These are phyloP conservation scores for Fraxinus latifolia DNA, from an alignment of 305 asterid genomes.

Conservation along the genomic window DNA sequence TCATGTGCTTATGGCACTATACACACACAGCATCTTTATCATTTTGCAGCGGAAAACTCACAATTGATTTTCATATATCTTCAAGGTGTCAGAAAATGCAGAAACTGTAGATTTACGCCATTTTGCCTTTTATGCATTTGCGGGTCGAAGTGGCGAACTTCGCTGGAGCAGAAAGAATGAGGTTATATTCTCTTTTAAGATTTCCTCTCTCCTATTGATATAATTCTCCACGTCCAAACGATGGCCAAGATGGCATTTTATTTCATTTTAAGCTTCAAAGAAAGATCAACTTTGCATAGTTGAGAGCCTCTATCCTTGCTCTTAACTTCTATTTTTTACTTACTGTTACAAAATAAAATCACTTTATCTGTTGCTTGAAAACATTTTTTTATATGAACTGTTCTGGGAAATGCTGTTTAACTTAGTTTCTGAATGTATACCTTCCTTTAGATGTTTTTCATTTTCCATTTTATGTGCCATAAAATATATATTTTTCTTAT, in stretches of 20 bases:
- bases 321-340: background rate
- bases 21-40: background rate
- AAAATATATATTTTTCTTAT: background rate
- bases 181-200: conserved; percentile 34
- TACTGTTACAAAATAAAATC: background rate
- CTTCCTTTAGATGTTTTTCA: background rate
- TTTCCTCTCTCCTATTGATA: conserved; percentile 21
- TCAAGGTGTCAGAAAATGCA: conserved; percentile 65
- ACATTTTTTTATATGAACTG: background rate
- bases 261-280: background rate
- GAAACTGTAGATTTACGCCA: conserved; percentile 77
- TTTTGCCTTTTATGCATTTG: conserved; percentile 90
- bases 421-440: background rate
- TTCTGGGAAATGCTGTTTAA: background rate
- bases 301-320: background rate
- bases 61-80: conserved; percentile 20
- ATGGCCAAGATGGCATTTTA: background rate
- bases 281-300: background rate
- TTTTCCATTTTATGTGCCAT: conserved; percentile 6
- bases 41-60: conserved; percentile 19
- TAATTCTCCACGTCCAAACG: conserved; percentile 9
- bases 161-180: conserved; percentile 87
- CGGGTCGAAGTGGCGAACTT: conserved; percentile 81
- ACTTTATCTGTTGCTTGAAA: background rate
- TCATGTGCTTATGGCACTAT: conserved; percentile 2